Evolutionary conservation across 371 early-diverging fungal genomes (phyloP).

Genomic region (Nematocida sp.): DNA sequence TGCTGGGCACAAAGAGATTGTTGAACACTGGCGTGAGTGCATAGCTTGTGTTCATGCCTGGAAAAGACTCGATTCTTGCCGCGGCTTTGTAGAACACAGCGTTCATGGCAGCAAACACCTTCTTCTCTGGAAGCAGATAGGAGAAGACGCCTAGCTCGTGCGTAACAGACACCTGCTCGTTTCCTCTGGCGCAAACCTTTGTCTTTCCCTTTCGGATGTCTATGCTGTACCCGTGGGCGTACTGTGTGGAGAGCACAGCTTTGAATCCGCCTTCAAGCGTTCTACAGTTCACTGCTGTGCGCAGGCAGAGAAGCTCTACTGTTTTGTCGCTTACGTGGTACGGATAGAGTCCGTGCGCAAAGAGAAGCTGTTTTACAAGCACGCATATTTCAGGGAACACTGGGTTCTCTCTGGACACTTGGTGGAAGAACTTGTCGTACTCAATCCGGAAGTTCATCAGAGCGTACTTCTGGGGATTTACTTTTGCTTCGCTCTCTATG

Average conservation of each 20-base stretch:
- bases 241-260: conserved; percentile 36
- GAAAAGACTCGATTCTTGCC: background rate
- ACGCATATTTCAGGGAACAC: conserved; percentile 30
- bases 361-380: conserved; percentile 27
- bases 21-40: conserved; percentile 4
- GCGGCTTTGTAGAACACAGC: background rate
- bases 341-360: conserved; percentile 42
- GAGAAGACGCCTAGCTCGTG: conserved; percentile 18
- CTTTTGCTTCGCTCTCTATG: background rate
- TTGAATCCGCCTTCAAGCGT: conserved; percentile 30
- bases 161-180: conserved; percentile 12
- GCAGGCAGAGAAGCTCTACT: conserved; percentile 41
- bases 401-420: background rate
- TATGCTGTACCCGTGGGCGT: conserved; percentile 21
- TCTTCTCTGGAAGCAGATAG: conserved; percentile 8
- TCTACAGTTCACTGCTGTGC: background rate
- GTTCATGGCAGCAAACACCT: conserved; percentile 12
- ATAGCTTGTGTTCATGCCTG: background rate
- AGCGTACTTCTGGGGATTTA: conserved; percentile 26
- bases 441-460: conserved; percentile 29
- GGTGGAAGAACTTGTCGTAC: conserved; percentile 42
- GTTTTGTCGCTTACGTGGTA: conserved; percentile 15
- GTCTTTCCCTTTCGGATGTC: conserved; percentile 19
- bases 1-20: conserved; percentile 17
- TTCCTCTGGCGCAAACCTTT: conserved; percentile 11